Base-by-base conservation (phyloP, 2,329 filamentous ascomycete species). In the Colletotrichum chlorophyti region DNA sequence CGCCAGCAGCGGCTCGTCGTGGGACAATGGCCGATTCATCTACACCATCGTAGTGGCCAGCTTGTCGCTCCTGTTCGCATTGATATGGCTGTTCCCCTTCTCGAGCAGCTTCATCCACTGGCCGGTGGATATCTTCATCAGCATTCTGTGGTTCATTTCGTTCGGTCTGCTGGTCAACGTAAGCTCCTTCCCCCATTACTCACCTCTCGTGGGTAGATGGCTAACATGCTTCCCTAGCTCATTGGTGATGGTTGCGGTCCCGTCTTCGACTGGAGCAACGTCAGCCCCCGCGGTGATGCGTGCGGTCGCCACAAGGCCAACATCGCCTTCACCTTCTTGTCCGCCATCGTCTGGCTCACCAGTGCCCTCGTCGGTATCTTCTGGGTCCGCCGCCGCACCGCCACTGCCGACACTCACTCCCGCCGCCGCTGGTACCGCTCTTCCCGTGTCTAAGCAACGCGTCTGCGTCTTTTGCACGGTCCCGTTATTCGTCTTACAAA, bases 31-130 rank as follows among this genome's bases (percentile, higher is more conserved):
- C 31, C 86, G 90, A 54, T 87, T 88, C 76, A 91, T 93, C 74
- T 93, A 91, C 77, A 84, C 89, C 41, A 84, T 90, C 68, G 84
- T 91, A 15, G 81, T 93, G 34, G 87, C 91, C 3, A 87, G 80
- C 17, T 68, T 93, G 15, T 85, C 87, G 11, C 85, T 93, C 52
- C 71, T 93, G 35, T 76, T 91, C n/a, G 79, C 84, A 5, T 73
- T 93, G 23, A 70, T 93, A 62, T 91, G 89, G 84, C 79, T 93
- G 24, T 79, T 93, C 35, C 91, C 91, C 2, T 90, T 91, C 68
- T 83, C 84, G 2, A 76, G 77, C 47, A 82, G 79, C 42, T 91
- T 93, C 72, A 80, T 87, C 61, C 82, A 88, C 72, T 93, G 88
- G 82, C 88, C 87, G 0, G 76, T 87, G 65, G 91, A 94, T 68